Conservation (phyloP, 306 rosid genomes). For the Prosopis cineraria region DNA sequence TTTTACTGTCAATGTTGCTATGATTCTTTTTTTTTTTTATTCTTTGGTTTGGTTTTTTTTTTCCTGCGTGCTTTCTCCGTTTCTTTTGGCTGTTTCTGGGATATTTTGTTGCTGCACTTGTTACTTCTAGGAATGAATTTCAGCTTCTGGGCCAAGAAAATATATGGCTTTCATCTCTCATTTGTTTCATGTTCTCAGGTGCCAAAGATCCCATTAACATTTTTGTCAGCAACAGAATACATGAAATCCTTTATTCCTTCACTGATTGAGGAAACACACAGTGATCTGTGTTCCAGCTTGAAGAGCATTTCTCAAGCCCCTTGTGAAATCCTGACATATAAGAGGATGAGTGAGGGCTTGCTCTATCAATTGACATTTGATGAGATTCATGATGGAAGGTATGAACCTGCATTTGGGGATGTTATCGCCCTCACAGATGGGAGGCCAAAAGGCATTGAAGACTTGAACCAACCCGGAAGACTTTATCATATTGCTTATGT, state of each 20-base stretch:
- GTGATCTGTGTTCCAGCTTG: conserved; percentile 48
- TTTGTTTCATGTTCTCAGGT: no score
- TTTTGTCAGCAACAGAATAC: conserved; percentile 42
- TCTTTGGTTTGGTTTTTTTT: no score
- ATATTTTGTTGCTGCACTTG: no score
- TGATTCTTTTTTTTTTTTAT: no score
- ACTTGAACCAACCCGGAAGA: conserved; percentile 33
- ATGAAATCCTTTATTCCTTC: conserved; percentile 51
- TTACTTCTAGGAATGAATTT: no score
- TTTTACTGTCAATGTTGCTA: no score
- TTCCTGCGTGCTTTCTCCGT: no score
- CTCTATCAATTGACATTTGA: conserved; percentile 30
- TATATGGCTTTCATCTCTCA: no score
- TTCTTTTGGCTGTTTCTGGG: no score
- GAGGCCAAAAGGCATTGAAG: conserved; percentile 37
- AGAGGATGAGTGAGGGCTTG: not conserved
- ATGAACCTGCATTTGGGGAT: conserved; percentile 54
- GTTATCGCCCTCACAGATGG: conserved; percentile 50
- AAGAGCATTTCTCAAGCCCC: conserved; percentile 36
- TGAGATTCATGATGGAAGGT: not conserved
- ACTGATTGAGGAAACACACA: conserved; percentile 61
- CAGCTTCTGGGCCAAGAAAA: no score
- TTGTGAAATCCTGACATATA: conserved; percentile 33
- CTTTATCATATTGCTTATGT: conserved; percentile 46
- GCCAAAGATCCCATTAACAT: conserved; percentile 47